Base-by-base conservation (phyloP, 2,329 filamentous ascomycete genomes). In the Fusarium sp. region DNA sequence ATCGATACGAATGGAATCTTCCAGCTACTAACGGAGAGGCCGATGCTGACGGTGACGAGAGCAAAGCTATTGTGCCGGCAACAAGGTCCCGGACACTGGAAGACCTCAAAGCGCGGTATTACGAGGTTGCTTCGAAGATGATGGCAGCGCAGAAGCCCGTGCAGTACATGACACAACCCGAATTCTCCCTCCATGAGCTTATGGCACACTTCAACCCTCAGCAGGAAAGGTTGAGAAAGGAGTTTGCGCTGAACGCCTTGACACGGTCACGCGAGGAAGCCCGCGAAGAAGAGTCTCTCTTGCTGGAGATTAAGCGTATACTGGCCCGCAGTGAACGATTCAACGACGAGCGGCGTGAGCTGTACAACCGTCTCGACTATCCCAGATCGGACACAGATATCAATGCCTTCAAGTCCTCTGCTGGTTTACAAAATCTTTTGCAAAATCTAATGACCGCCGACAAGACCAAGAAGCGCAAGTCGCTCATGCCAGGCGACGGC, bases 291-390 rank as follows among this genome's bases (percentile, higher is more conserved):
- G 92, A 97, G 74, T 91, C 93, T 34, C 83, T 99, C 5, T 87
- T 99, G 20, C 87, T 95, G 63, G 96, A 99, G 78, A 89, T 99
- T 59, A 94, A 97, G 77, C 91, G 96, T 63, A 98, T 99, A 72
- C 89, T 97, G 76, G 91, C 92, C 68, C 90, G 94, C 65, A 93
- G 95, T 70, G 92, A 96, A 73, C 90, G 90, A 61, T 91, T 98
- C 77, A 93, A 97, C 77, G 91, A 93, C 72, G 94, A 98, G 78
- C 91, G 96, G 58, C 90, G 91, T 73, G 95, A 97, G 78, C 88
- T 97, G 46, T 97, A 95, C 81, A 89, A 90, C 69, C 89, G 95
- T 55, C 90, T 99, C 14, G 95, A 98, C 77, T 93, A 94, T 68
- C 95, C 95, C 1, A 84, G 86, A 63, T 79, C 86, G 74, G 83